Conservation (phyloP, 768 basidiomycete genomes). For the Xerocomellus dryophilus region DNA sequence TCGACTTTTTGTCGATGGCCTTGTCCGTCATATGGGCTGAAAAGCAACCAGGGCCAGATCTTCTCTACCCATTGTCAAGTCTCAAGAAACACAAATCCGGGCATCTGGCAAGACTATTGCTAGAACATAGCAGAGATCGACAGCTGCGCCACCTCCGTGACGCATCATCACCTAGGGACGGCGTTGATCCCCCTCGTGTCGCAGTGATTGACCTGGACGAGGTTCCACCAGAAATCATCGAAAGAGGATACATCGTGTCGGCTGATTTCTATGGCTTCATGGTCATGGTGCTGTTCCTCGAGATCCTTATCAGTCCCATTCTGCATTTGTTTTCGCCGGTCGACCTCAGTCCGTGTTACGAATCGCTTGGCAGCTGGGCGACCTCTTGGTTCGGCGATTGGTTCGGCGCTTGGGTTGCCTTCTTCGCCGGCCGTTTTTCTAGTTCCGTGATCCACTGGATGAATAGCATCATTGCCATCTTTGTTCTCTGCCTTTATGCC, state of each 20-base stretch:
- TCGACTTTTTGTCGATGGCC: slow-evolving; percentile 1
- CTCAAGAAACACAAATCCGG: slow-evolving; percentile 7
- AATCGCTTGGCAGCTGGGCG: background rate
- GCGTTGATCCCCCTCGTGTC: background rate
- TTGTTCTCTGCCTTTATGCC: background rate
- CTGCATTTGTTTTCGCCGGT: background rate
- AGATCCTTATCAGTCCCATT: background rate
- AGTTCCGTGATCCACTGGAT: no score
- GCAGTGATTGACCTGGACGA: background rate
- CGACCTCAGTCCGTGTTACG: no score
- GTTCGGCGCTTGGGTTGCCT: background rate
- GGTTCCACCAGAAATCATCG: background rate
- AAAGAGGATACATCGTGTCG: background rate
- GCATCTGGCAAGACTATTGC: slow-evolving; percentile 4
- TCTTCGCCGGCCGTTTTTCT: background rate
- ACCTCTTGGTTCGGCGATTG: background rate
- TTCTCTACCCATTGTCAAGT: slow-evolving; percentile 6
- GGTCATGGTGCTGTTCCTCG: background rate
- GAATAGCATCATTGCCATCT: background rate
- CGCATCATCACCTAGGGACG: background rate
- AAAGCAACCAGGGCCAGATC: background rate
- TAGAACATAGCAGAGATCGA: background rate
- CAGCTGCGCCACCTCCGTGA: background rate
- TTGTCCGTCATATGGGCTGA: background rate
- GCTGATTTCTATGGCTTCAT: background rate